A percentile compares a stretch with the other conserved stretches of the same genome.
Evolutionary conservation across 306 rosid genomes (phyloP).

Genomic region (Begonia peltatifolia): DNA sequence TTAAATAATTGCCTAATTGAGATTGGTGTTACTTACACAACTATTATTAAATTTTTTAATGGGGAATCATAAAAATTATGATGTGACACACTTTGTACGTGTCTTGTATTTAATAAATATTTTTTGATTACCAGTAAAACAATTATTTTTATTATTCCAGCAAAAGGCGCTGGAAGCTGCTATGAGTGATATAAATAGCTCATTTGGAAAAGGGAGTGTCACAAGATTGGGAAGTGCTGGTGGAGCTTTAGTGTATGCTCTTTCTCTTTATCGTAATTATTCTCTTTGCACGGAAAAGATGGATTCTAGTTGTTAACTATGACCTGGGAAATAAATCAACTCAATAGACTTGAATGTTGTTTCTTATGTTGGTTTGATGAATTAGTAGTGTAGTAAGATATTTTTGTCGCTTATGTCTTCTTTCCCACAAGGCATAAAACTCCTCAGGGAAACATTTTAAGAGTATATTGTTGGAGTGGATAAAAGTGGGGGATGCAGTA

Average conservation of each 20-base stretch:
- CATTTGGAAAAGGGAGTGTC: constrained; percentile 96
- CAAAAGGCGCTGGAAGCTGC: constrained; percentile 96
- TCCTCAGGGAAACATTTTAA: too few species aligned
- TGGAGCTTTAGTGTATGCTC: constrained; percentile 89
- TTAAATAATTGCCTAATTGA: too few species aligned
- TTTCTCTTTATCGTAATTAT: constrained; percentile 4
- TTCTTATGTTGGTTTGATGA: background rate
- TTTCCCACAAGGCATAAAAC: too few species aligned
- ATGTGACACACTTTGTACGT: too few species aligned
- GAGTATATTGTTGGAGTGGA: too few species aligned
- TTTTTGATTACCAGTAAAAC: background rate
- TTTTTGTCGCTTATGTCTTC: too few species aligned
- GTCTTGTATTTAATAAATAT: too few species aligned
- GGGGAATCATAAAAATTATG: too few species aligned
- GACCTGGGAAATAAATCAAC: background rate
- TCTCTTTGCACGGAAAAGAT: background rate
- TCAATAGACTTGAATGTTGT: background rate
- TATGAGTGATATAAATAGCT: constrained; percentile 80
- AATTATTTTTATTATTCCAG: constrained; percentile 26
- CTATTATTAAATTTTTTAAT: too few species aligned
- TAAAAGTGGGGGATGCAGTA: too few species aligned
- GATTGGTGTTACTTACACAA: too few species aligned
- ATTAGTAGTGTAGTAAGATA: background rate
- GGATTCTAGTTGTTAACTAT: background rate
- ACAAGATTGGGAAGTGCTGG: constrained; percentile 97